Conservation (phyloP, 1,284 basidiomycete species). For the Ustilago hordei region DNA sequence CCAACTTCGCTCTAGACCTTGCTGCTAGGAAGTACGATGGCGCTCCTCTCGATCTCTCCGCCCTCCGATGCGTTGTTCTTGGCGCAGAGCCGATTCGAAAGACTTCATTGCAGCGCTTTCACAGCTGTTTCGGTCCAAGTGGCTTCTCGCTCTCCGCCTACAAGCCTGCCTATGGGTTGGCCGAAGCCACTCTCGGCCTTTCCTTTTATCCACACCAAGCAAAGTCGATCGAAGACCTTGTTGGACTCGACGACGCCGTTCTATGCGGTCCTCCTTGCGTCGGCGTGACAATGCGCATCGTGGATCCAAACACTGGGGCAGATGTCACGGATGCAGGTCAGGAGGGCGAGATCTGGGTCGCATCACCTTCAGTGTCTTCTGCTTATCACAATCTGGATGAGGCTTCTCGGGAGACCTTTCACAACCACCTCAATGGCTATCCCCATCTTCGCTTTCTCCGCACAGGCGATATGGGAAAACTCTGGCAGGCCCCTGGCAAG, state of each 20-base stretch:
- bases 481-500: neutral
- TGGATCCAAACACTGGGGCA: neutral
- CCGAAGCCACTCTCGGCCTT: neutral
- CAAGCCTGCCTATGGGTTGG: neutral
- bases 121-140: neutral
- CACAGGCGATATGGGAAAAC: neutral
- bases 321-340: neutral
- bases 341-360: neutral
- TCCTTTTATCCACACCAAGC: neutral
- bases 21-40: neutral
- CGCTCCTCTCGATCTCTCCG: neutral
- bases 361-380: neutral
- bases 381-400: neutral
- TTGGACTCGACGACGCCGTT: neutral
- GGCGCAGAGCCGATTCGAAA: neutral
- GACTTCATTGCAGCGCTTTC: neutral
- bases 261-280: neutral
- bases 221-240: neutral
- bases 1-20: neutral
- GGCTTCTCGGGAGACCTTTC: neutral
- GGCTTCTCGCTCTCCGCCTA: neutral
- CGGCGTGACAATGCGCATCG: neutral
- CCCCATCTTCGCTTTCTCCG: neutral
- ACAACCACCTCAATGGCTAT: neutral
- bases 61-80: neutral